These are phyloP conservation scores for Casuarina glauca DNA, from an alignment of 306 rosid genomes.

Conservation along the genomic window DNA sequence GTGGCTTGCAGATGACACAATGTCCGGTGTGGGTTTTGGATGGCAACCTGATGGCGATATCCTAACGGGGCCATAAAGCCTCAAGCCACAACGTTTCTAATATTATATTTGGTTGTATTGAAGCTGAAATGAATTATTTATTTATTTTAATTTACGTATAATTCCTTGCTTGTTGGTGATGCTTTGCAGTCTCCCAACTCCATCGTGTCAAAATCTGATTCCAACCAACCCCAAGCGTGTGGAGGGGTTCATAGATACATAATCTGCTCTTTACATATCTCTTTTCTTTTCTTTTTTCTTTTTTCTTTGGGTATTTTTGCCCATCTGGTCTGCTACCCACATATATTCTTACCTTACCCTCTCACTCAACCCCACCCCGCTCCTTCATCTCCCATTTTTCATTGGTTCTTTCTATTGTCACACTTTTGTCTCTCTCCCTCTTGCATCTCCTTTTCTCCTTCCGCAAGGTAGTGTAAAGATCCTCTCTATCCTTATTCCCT, in stretches of 20 bases:
- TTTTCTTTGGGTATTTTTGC: neutral
- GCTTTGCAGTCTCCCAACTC: neutral
- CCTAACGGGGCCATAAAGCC: slow-evolving; percentile 37
- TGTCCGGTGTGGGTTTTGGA: slow-evolving; percentile 30
- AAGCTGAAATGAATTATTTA: too few species aligned
- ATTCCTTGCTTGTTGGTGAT: neutral
- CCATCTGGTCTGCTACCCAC: slow-evolving; percentile 24
- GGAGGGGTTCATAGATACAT: too few species aligned
- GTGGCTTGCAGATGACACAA: slow-evolving; percentile 31
- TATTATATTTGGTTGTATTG: too few species aligned
- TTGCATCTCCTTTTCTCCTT: slow-evolving; percentile 51
- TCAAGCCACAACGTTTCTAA: neutral
- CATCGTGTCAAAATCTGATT: slow-evolving; percentile 15
- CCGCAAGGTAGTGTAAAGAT: slow-evolving; percentile 43
- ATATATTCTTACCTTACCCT: slow-evolving; percentile 71
- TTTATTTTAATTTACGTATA: neutral
- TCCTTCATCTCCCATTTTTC: slow-evolving; percentile 10
- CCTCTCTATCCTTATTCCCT: slow-evolving; percentile 15
- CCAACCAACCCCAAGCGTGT: slow-evolving; percentile 9
- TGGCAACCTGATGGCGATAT: slow-evolving; percentile 55
- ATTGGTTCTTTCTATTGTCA: slow-evolving; percentile 36
- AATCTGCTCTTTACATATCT: slow-evolving; percentile 6
- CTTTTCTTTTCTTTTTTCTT: neutral
- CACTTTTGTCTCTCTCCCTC: slow-evolving; percentile 34
- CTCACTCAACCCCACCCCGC: slow-evolving; percentile 51